Conservation (phyloP, 495 filamentous ascomycete genomes). For the Xylaria acuta region DNA sequence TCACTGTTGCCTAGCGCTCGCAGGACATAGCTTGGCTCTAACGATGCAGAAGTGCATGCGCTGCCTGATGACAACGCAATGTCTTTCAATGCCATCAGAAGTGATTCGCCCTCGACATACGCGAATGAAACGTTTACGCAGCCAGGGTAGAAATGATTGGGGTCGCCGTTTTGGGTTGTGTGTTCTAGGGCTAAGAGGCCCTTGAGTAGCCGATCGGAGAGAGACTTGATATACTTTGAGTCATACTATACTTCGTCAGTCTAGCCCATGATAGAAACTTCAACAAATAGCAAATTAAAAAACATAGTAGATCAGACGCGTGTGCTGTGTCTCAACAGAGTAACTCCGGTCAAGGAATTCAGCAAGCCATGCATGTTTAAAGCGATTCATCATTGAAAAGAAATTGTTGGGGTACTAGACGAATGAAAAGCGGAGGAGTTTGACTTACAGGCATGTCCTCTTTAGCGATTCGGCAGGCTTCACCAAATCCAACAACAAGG, state of each 20-base stretch:
- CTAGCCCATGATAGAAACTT: background rate
- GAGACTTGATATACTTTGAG: constrained; percentile 74
- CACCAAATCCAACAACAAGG: constrained; percentile 89
- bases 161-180: constrained; percentile 88
- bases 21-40: constrained; percentile 95
- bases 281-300: constrained; percentile 12
- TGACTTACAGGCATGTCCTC: constrained; percentile 84
- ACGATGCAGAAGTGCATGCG: constrained; percentile 93
- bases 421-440: background rate
- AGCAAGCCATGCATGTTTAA: constrained; percentile 72
- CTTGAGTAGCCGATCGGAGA: constrained; percentile 82
- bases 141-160: constrained; percentile 84
- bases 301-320: constrained; percentile 50
- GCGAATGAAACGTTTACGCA: constrained; percentile 99
- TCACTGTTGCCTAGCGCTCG: constrained; percentile 93
- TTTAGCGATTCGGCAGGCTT: constrained; percentile 89
- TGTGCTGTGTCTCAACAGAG: constrained; percentile 61
- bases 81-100: constrained; percentile 97
- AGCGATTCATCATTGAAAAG: constrained; percentile 67
- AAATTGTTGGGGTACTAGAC: constrained; percentile 14
- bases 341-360: constrained; percentile 55
- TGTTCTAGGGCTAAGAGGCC: constrained; percentile 89
- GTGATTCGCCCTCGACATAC: constrained; percentile 96
- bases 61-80: constrained; percentile 97
- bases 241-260: constrained; percentile 76